Evolutionary conservation across 495 filamentous ascomycete genomes (phyloP).

Genomic region (Aspergillus leporis): DNA sequence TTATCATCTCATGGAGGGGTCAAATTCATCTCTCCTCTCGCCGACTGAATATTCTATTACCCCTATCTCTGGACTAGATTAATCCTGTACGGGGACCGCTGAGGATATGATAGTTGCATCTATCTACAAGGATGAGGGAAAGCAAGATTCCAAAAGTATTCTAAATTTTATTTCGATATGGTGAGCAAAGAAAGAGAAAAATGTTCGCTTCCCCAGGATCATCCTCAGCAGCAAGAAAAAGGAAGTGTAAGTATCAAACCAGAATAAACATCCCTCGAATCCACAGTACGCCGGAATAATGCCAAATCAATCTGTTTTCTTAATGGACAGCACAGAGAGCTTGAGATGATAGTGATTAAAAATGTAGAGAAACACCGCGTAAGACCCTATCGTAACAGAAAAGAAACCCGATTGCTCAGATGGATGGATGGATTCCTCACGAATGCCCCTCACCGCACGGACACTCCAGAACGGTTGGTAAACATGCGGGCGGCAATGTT

Average conservation of each 20-base stretch:
- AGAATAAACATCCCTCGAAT: slow-evolving; percentile 10
- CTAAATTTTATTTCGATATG: slow-evolving; percentile 1
- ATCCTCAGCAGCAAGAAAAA: slow-evolving; percentile 2
- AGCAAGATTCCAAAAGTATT: background rate
- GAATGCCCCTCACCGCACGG: slow-evolving; percentile 36
- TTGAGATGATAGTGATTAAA: slow-evolving; percentile 4
- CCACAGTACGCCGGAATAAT: slow-evolving; percentile 29
- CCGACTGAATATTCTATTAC: background rate
- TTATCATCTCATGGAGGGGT: background rate
- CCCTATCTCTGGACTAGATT: too few species aligned
- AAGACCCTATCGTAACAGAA: slow-evolving; percentile 6
- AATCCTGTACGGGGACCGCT: too few species aligned
- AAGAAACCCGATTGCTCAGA: slow-evolving; percentile 4
- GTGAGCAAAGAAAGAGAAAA: background rate
- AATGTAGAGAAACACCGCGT: slow-evolving; percentile 6
- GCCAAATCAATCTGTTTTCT: slow-evolving; percentile 23
- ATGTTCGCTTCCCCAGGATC: slow-evolving; percentile 3
- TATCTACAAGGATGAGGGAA: background rate
- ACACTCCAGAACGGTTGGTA: slow-evolving; percentile 63
- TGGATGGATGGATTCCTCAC: slow-evolving; percentile 7
- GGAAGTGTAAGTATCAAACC: slow-evolving; percentile 8
- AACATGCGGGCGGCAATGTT: slow-evolving; percentile 98
- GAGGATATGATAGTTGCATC: background rate
- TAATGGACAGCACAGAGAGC: slow-evolving; percentile 19
- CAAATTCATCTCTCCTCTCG: background rate